These are phyloP conservation scores for Vitis hybrid DNA, from an alignment of 177 flowering plant genomes.

Conservation along the genomic window DNA sequence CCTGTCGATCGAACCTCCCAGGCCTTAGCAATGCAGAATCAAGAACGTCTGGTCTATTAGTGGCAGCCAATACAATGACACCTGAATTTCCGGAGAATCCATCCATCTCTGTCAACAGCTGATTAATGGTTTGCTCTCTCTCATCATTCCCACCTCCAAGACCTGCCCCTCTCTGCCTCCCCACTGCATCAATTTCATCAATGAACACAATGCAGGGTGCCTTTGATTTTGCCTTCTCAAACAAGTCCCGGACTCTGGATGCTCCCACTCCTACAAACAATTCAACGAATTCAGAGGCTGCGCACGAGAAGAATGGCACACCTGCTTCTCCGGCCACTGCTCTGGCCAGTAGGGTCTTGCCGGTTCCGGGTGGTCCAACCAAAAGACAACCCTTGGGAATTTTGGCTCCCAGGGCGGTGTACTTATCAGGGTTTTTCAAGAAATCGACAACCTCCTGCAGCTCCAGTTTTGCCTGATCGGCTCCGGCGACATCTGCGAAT, in stretches of 20 bases:
- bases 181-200: conserved; percentile 99
- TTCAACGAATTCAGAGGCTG: conserved; percentile 96
- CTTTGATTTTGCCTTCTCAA: conserved; percentile 93
- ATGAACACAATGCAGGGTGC: conserved; percentile 97
- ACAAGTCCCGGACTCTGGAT: conserved; percentile 92
- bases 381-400: conserved; percentile 93
- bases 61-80: conserved; percentile 91
- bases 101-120: conserved; percentile 96
- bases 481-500: conserved; percentile 92
- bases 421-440: conserved; percentile 92
- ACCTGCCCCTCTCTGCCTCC: conserved; percentile 98
- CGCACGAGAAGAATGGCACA: conserved; percentile 89
- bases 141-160: conserved; percentile 98
- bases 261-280: conserved; percentile 98
- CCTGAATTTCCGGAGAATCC: conserved; percentile 94
- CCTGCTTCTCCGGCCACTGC: conserved; percentile 99
- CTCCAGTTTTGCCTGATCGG: conserved; percentile 94
- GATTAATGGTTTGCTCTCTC: conserved; percentile 97
- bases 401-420: conserved; percentile 89
- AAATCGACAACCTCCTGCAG: conserved; percentile 95
- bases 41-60: conserved; percentile 93
- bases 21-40: conserved; percentile 93
- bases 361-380: conserved; percentile 97
- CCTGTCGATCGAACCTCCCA: conserved; percentile 95
- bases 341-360: conserved; percentile 91